Evolutionary conservation across 208 protist species (phyloP).

Genomic region (Zelonia costaricensis): DNA sequence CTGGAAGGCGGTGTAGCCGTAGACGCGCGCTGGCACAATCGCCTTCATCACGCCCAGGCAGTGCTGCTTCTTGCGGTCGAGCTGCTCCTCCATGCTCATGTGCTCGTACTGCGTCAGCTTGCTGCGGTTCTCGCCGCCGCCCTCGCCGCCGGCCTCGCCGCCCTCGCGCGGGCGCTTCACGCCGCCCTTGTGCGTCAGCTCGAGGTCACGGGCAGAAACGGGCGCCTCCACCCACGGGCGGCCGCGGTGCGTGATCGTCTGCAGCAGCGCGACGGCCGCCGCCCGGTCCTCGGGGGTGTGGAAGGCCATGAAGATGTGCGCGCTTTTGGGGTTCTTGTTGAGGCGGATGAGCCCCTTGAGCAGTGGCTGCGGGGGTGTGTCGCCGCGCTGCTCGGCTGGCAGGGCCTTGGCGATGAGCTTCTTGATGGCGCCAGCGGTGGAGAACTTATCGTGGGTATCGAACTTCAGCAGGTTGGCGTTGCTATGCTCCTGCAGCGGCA

Average conservation of each 20-base stretch:
- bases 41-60: conserved; percentile 60
- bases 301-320: conserved; percentile 83
- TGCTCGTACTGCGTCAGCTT: conserved; percentile 80
- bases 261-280: conserved; percentile 45
- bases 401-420: conserved; percentile 75
- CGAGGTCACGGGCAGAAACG: conserved; percentile 60
- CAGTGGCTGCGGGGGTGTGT: conserved; percentile 40
- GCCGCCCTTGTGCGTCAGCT: conserved; percentile 79
- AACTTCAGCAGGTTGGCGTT: conserved; percentile 91
- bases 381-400: conserved; percentile 14
- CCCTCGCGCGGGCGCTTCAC: conserved; percentile 53
- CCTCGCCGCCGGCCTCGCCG: conserved; percentile 7
- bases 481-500: conserved; percentile 69
- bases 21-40: conserved; percentile 34
- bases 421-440: conserved; percentile 70
- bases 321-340: conserved; percentile 84
- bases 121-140: too few species aligned
- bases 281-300: conserved; percentile 53
- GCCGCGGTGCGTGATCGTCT: conserved; percentile 50
- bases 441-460: conserved; percentile 84
- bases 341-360: conserved; percentile 79
- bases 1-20: conserved; percentile 36
- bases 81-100: conserved; percentile 73
- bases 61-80: conserved; percentile 70
- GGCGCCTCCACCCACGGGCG: conserved; percentile 55